Percentiles rank a stretch among this genome's conserved stretches.
Evolutionary conservation across 441 rosid species (phyloP).

Genomic region (Cnidoscolus chayamansa): DNA sequence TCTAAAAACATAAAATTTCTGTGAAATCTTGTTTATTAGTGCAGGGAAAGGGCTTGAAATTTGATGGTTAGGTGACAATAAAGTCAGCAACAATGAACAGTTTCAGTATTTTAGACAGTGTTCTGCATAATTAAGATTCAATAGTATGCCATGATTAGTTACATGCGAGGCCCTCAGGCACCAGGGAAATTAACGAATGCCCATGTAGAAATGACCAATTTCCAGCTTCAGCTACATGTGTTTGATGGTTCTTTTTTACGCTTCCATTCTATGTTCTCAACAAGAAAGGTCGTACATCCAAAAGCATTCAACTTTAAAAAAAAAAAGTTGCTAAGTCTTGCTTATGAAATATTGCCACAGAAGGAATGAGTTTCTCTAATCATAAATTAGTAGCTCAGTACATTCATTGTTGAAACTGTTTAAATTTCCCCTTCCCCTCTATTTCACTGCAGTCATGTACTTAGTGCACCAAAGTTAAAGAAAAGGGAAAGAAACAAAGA

Average conservation of each 20-base stretch:
- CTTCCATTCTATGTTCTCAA: background rate
- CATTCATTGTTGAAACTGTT: background rate
- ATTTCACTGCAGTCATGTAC: background rate
- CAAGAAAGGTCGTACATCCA: background rate
- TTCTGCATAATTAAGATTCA: conserved; percentile 7
- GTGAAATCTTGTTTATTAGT: background rate
- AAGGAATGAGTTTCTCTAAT: background rate
- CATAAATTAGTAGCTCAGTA: background rate
- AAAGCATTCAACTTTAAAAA: background rate
- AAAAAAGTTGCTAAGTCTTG: background rate
- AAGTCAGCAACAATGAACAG: conserved; percentile 3
- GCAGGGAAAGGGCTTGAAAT: conserved; percentile 10
- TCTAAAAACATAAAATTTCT: background rate
- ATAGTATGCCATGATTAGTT: background rate
- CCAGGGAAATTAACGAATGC: background rate
- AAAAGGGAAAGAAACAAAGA: too few relatives aligned
- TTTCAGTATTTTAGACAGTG: conserved; percentile 12
- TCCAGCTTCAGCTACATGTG: background rate
- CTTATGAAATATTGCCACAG: background rate
- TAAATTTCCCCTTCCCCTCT: background rate
- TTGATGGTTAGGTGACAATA: conserved; percentile 1
- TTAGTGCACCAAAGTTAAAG: background rate
- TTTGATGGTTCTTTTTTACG: background rate
- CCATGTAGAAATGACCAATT: conserved; percentile 5
- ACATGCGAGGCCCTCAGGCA: background rate